Conservation (phyloP, 306 rosid species). For the Spatholobus suberectus region DNA sequence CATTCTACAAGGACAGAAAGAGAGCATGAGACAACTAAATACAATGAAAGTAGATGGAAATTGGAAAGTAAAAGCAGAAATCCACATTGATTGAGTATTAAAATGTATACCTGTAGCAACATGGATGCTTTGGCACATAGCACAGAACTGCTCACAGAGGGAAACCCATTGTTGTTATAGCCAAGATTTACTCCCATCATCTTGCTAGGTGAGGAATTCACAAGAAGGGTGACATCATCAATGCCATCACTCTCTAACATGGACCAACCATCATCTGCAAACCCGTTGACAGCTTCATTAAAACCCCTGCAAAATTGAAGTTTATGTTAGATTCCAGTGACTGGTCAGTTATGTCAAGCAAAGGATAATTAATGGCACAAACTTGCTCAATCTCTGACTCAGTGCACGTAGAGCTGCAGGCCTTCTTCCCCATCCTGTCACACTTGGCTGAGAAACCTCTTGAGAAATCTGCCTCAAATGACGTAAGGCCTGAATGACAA, state of each 20-base stretch:
- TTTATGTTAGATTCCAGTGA: not conserved
- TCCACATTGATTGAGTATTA: not conserved
- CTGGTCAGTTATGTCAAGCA: constrained; percentile 6
- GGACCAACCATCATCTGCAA: constrained; percentile 95
- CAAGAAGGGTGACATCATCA: constrained; percentile 94
- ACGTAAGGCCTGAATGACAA: constrained; percentile 77
- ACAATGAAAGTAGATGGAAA: not conserved
- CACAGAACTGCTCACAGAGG: constrained; percentile 72
- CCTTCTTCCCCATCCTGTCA: constrained; percentile 91
- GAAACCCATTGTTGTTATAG: constrained; percentile 73
- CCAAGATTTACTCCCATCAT: constrained; percentile 76
- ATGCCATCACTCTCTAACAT: constrained; percentile 93
- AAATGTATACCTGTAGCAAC: constrained; percentile 77
- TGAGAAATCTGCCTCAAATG: constrained; percentile 95
- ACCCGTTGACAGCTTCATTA: constrained; percentile 96
- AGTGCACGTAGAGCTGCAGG: constrained; percentile 92
- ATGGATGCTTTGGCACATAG: constrained; percentile 98
- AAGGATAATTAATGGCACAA: constrained; percentile 31
- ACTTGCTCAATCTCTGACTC: constrained; percentile 92
- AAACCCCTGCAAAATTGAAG: constrained; percentile 70
- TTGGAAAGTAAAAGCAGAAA: not conserved
- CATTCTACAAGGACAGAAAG: constrained; percentile 65
- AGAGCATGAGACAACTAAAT: constrained; percentile 12
- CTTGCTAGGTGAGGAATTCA: constrained; percentile 89
- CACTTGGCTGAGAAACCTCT: constrained; percentile 94